phyloP scores from a whole-genome alignment of 2,329 filamentous ascomycete genomes.

The Intubia oerlemansii region DNA sequence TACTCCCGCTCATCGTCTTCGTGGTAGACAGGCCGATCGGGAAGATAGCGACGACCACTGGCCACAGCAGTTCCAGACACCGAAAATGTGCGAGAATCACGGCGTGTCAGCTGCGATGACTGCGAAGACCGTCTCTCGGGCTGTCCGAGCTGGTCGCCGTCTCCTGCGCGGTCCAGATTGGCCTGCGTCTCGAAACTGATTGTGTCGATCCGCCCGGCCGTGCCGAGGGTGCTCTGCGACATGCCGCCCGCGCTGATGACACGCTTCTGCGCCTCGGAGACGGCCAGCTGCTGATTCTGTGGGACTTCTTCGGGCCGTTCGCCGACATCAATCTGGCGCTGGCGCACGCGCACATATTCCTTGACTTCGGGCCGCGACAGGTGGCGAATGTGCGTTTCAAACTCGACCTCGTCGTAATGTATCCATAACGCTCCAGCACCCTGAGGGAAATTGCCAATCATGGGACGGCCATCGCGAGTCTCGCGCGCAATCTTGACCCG shows the following conservation, averaged over 20 bases:
- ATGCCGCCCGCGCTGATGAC: slow-evolving; percentile 8
- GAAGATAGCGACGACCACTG: no score
- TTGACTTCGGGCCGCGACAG: slow-evolving; percentile 35
- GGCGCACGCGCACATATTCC: slow-evolving; percentile 40
- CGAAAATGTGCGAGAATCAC: background rate
- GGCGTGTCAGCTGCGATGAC: no score
- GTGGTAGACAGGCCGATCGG: no score
- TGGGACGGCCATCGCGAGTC: slow-evolving; percentile 35
- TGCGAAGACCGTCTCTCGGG: no score
- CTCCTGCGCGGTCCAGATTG: slow-evolving; percentile 5
- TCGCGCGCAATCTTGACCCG: slow-evolving; percentile 38
- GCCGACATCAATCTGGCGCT: slow-evolving; percentile 32
- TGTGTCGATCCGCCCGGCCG: slow-evolving; percentile 6
- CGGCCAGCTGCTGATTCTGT: slow-evolving; percentile 29
- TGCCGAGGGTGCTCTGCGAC: slow-evolving; percentile 8
- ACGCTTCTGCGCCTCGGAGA: slow-evolving; percentile 22
- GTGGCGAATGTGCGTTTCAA: slow-evolving; percentile 30
- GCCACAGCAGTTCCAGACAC: no score
- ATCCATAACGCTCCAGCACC: slow-evolving; percentile 42
- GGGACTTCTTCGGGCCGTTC: slow-evolving; percentile 25
- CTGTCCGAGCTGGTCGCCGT: no score
- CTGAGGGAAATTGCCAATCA: slow-evolving; percentile 36
- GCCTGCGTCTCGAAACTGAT: slow-evolving; percentile 8
- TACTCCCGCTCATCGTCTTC: no score
- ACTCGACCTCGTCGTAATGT: slow-evolving; percentile 36